A percentile compares a stretch with the other conserved stretches of the same genome.
phyloP scores from a whole-genome alignment of 352 stramenopile species.

The Phytophthora pisi region DNA sequence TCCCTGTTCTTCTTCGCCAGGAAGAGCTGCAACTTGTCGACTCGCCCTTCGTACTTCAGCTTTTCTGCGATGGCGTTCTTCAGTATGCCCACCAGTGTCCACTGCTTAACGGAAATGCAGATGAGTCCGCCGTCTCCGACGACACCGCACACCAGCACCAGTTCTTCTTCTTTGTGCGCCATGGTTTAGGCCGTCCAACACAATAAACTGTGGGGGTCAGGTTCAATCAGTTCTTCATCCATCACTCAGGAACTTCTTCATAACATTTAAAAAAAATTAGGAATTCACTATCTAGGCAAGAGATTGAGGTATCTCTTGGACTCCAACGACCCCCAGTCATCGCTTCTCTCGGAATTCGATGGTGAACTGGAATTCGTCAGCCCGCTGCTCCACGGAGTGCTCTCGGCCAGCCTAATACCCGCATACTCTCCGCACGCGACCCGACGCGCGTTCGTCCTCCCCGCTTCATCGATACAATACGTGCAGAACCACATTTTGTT shows the following conservation, averaged over 20 bases:
- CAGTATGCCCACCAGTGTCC: neutral
- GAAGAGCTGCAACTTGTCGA: neutral
- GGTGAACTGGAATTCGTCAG: slow-evolving; percentile 24
- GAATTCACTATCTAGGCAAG: slow-evolving; percentile 17
- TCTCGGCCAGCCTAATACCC: slow-evolving; percentile 7
- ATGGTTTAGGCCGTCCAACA: too few relatives aligned
- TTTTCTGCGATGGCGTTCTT: slow-evolving; percentile 3
- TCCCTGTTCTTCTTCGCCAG: neutral
- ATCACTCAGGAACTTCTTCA: too few relatives aligned
- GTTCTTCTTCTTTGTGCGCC: too few relatives aligned
- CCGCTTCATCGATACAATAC: slow-evolving; percentile 30
- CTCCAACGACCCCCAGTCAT: slow-evolving; percentile 27
- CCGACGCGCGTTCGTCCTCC: slow-evolving; percentile 16
- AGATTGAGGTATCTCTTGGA: slow-evolving; percentile 31
- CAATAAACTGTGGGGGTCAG: too few relatives aligned
- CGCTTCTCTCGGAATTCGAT: slow-evolving; percentile 19
- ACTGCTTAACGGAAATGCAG: too few relatives aligned
- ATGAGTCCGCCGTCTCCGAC: too few relatives aligned
- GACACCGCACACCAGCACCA: too few relatives aligned
- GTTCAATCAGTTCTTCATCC: too few relatives aligned
- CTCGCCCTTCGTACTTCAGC: neutral
- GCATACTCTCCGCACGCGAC: slow-evolving; percentile 34
- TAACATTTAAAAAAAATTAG: neutral
- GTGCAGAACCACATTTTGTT: slow-evolving; percentile 41
- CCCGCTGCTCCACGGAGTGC: slow-evolving; percentile 24